Base-by-base conservation (phyloP, 1,284 basidiomycete species). In the Fomitiporia mediterranea region DNA sequence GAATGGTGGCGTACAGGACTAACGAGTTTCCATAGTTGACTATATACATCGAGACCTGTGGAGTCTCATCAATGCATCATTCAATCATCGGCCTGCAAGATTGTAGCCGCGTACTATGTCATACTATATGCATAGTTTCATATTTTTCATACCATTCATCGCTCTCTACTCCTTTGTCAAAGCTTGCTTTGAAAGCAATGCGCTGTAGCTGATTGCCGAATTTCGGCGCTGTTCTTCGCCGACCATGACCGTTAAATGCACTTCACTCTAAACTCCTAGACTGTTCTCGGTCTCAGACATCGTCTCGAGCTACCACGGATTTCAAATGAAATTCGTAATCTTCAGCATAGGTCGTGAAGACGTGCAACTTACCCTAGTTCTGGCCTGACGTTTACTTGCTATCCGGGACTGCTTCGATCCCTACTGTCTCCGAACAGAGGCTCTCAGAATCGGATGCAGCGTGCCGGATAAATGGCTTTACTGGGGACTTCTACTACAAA, bases 381-480 rank as follows among this genome's bases (percentile, higher is more conserved):
- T 44, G 4, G n/a, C n/a, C n/a, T 43, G 40, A 3, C 25, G 15
- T 23, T 35, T 42, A 7, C 28, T 32, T 25, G 39, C 51, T 37
- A 53, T 43, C 23, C 40, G 51, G 51, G 28, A 53, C 39, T 5
- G 28, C 7, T 32, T 53, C 39, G 25, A 52, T 11, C 9, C 51
- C 39, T 52, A 52, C 25, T 30, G 28, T 21, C 35, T 13, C 49
- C 34, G 21, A 53, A 5, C n/a, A 13, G n/a, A 32, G 27, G 40
- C 38, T 11, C 40, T 21, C n/a, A 15, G 37, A 35, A 42, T 34
- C 51, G n/a, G n/a, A n/a, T n/a, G 51, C 51, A 19, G 21, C 28
- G 28, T 53, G 39, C 51, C 51, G 51, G 44, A 43, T 30, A 21
- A 27, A 51, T 15, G 34, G 49, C n/a, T 25, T 42, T 35, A 32